phyloP scores from a whole-genome alignment of 176 grass and related monocot species.

The Oryza brachyantha region DNA sequence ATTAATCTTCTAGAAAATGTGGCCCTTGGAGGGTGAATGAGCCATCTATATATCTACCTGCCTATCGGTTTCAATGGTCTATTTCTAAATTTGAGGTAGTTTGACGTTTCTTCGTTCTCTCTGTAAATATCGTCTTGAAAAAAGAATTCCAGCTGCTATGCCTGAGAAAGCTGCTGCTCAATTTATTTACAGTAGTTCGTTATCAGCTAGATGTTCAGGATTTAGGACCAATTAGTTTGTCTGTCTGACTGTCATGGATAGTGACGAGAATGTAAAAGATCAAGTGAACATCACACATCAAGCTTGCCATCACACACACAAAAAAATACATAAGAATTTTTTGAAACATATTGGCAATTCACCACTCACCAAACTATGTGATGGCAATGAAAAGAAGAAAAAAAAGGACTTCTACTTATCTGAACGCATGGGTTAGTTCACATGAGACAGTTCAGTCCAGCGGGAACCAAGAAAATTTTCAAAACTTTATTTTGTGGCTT shows the following conservation, averaged over 20 bases:
- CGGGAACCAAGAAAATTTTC: not conserved
- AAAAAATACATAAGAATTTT: too few species aligned
- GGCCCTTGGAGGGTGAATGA: slow-evolving; percentile 6
- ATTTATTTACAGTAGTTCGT: not conserved
- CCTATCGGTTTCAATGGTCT: not conserved
- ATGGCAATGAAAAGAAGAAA: too few species aligned
- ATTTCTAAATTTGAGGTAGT: not conserved
- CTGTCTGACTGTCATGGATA: not conserved
- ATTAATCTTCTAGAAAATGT: slow-evolving; percentile 14
- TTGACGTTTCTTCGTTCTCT: not conserved
- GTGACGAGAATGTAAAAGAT: not conserved
- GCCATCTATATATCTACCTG: not conserved
- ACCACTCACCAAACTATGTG: too few species aligned
- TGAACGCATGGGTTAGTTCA: not conserved
- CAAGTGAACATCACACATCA: not conserved
- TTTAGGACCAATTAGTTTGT: not conserved
- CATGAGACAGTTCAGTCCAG: not conserved
- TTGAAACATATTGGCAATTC: too few species aligned
- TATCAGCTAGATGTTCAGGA: not conserved
- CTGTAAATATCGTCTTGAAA: not conserved
- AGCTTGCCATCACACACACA: too few species aligned
- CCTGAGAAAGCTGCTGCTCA: not conserved
- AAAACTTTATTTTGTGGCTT: not conserved
- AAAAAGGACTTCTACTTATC: too few species aligned
- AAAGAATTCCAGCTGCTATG: not conserved